A percentile compares a stretch with the other conserved stretches of the same genome.
Evolutionary conservation across 495 filamentous ascomycete genomes (phyloP).

Genomic region (Podospora anserina): DNA sequence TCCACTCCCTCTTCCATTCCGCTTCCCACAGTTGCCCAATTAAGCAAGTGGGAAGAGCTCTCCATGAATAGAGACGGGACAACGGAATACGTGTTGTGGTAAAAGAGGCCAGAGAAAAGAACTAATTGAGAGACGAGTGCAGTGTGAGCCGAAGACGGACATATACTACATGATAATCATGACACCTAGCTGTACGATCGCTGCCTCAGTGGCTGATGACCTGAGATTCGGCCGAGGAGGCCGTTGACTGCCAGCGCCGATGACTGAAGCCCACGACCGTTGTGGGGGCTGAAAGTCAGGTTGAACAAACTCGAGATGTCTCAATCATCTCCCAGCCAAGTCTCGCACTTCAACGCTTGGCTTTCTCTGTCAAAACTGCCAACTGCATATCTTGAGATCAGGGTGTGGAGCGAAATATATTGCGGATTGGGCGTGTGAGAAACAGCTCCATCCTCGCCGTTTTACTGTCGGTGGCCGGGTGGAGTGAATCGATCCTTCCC

Average conservation of each 20-base stretch:
- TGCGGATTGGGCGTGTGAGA: neutral
- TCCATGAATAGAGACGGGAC: neutral
- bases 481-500: slow-evolving; percentile 1
- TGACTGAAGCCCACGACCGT: neutral
- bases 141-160: no score
- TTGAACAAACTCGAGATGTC: neutral
- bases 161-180: neutral
- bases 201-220: slow-evolving; percentile 1
- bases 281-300: neutral
- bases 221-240: neutral
- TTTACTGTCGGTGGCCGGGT: neutral
- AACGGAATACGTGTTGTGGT: no score
- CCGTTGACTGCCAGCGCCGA: neutral
- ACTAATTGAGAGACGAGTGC: no score
- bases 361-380: neutral
- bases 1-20: slow-evolving; percentile 1
- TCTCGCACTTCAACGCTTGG: neutral
- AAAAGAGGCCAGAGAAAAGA: no score
- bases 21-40: neutral
- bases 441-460: neutral
- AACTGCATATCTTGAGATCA: neutral
- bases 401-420: neutral
- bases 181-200: neutral
- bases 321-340: neutral
- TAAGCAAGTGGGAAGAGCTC: neutral